Percentiles rank a stretch among this genome's conserved stretches.
Evolutionary conservation across 179 eudicot species (phyloP).

Genomic region (Spergularia azorica): DNA sequence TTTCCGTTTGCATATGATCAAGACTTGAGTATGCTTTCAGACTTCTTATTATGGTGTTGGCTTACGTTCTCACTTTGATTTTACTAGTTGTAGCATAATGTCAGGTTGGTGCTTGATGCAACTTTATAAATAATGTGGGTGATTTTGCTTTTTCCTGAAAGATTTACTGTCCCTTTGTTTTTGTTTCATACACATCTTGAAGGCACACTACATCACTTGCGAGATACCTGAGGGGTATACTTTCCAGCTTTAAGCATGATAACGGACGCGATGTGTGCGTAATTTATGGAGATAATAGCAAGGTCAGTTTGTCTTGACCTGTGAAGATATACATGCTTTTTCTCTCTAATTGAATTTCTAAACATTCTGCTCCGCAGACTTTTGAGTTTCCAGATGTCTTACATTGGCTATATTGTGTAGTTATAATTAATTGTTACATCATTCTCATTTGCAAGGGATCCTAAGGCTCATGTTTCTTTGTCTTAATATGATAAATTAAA

Average conservation of each 20-base stretch:
- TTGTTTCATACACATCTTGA: constrained; percentile 17
- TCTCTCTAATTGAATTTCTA: background rate
- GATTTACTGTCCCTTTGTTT: background rate
- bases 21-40: no score
- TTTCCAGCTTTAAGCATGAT: constrained; percentile 65
- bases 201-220: constrained; percentile 86
- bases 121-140: background rate
- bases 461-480: no score
- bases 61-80: background rate
- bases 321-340: background rate
- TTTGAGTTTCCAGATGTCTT: background rate
- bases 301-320: constrained; percentile 43
- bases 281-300: constrained; percentile 58
- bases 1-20: no score
- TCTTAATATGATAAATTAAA: no score
- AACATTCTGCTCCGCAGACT: background rate
- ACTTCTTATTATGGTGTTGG: background rate
- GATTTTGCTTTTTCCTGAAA: background rate
- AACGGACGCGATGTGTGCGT: constrained; percentile 63
- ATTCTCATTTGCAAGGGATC: background rate
- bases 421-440: background rate
- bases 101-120: no score
- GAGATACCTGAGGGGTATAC: constrained; percentile 57
- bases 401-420: background rate
- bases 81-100: no score